These are phyloP conservation scores for Earliella scabrosa DNA, from an alignment of 1,284 basidiomycete genomes.

Conservation along the genomic window DNA sequence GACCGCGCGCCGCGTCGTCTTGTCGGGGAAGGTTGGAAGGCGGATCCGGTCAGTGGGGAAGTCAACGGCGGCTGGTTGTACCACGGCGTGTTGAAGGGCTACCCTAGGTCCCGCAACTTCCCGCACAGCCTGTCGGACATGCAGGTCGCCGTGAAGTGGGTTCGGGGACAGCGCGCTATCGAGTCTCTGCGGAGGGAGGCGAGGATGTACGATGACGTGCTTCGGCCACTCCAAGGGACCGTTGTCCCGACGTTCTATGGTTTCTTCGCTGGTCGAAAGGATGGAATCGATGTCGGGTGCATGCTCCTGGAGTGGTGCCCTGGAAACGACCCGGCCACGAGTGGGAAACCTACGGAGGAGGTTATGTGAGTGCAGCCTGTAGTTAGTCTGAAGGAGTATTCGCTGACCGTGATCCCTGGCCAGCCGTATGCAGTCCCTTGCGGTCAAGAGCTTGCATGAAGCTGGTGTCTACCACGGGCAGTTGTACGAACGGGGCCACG, in stretches of 20 bases:
- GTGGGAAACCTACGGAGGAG: conserved; percentile 8
- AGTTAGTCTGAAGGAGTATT: neutral
- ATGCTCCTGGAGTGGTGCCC: conserved; percentile 44
- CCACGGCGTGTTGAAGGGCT: conserved; percentile 11
- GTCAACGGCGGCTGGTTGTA: conserved; percentile 15
- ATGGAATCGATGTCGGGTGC: conserved; percentile 30
- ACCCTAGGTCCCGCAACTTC: neutral
- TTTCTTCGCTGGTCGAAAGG: conserved; percentile 12
- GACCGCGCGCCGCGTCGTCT: conserved; percentile 11
- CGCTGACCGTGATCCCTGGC: conserved; percentile 10
- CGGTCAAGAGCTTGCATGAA: conserved; percentile 38
- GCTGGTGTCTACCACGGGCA: conserved; percentile 42
- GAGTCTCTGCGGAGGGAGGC: conserved; percentile 29
- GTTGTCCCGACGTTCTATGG: conserved; percentile 26
- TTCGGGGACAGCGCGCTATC: conserved; percentile 33
- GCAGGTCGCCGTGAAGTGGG: conserved; percentile 26
- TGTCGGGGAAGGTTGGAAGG: conserved; percentile 10
- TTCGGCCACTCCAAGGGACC: conserved; percentile 15
- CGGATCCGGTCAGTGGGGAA: conserved; percentile 5
- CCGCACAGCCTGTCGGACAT: neutral
- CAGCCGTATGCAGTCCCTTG: conserved; percentile 39
- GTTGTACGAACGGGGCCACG: conserved; percentile 33
- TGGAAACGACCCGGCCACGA: conserved; percentile 15
- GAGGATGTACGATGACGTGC: conserved; percentile 17
- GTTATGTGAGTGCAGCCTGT: conserved; percentile 12